Conservation (phyloP, 495 filamentous ascomycete species). For the Sabuloglossum arenarium region DNA sequence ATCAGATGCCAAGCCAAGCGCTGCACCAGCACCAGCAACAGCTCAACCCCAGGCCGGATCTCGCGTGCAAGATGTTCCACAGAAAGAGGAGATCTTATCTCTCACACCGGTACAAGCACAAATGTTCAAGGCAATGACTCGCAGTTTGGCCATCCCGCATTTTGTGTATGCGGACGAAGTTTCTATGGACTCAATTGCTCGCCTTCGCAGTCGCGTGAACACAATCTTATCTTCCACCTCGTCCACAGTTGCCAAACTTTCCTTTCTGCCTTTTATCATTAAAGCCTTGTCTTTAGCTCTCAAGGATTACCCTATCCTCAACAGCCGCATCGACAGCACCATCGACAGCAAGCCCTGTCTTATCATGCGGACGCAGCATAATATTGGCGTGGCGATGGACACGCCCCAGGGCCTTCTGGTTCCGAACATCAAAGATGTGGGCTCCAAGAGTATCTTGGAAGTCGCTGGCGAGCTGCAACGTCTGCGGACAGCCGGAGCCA, state of each 20-base stretch:
- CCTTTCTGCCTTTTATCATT: constrained; percentile 83
- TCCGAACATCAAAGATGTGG: constrained; percentile 82
- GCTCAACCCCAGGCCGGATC: neutral
- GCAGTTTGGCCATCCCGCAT: constrained; percentile 73
- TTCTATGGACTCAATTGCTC: constrained; percentile 48
- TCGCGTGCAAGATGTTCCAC: constrained; percentile 15
- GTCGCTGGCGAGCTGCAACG: constrained; percentile 59
- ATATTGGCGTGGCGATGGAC: constrained; percentile 93
- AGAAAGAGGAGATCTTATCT: constrained; percentile 41
- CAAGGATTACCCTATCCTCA: constrained; percentile 62
- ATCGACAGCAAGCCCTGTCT: constrained; percentile 35
- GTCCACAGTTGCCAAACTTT: constrained; percentile 34
- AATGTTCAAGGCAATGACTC: constrained; percentile 99
- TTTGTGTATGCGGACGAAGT: constrained; percentile 83
- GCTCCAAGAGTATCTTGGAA: constrained; percentile 43
- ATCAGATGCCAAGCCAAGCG: constrained; percentile 5
- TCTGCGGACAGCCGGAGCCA: constrained; percentile 45
- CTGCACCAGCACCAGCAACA: constrained; percentile 2
- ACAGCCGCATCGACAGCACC: constrained; percentile 54
- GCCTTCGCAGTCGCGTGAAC: constrained; percentile 51
- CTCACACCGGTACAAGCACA: constrained; percentile 63
- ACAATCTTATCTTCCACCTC: constrained; percentile 13
- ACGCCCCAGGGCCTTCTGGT: constrained; percentile 78
- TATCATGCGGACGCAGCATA: constrained; percentile 61
- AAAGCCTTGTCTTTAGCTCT: constrained; percentile 84